Percentiles rank a stretch among this genome's conserved stretches.
Evolutionary conservation across 140 eudicot genomes (phyloP).

Genomic region (Anethum foeniculum): DNA sequence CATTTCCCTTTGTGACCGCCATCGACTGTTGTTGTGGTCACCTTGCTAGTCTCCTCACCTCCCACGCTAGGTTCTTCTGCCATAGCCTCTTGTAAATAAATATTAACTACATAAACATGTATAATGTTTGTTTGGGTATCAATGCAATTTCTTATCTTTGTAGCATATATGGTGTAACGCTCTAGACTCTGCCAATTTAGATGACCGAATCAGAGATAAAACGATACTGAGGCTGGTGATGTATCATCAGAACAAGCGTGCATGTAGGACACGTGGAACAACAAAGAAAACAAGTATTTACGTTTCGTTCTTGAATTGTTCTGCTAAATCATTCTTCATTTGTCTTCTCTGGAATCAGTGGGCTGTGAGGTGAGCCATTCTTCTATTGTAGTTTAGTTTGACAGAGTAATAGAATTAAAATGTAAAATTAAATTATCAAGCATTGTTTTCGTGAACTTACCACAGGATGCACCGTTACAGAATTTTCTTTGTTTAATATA

Average conservation of each 20-base stretch:
- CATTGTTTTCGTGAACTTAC: too few species aligned
- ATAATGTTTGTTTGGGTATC: not conserved
- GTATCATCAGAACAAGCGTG: not conserved
- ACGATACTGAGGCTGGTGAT: too few species aligned
- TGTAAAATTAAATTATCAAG: not conserved
- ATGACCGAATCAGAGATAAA: not conserved
- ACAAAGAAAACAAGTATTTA: not conserved
- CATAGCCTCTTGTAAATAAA: not conserved
- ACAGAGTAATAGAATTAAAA: too few species aligned
- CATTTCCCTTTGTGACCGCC: not conserved
- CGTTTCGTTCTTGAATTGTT: not conserved
- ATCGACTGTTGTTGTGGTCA: not conserved
- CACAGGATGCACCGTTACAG: too few species aligned
- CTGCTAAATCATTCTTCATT: not conserved
- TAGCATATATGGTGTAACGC: not conserved
- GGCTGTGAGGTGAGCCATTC: not conserved
- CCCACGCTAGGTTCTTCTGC: not conserved
- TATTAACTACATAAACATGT: not conserved
- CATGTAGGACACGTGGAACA: conserved; percentile 17
- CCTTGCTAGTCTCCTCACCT: not conserved
- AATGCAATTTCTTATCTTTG: not conserved
- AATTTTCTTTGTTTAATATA: too few species aligned
- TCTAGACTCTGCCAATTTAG: not conserved
- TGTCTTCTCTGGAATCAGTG: not conserved
- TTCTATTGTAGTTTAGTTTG: too few species aligned